phyloP scores from a whole-genome alignment of 176 grass and related monocot genomes.

The Alloteropsis semialata region DNA sequence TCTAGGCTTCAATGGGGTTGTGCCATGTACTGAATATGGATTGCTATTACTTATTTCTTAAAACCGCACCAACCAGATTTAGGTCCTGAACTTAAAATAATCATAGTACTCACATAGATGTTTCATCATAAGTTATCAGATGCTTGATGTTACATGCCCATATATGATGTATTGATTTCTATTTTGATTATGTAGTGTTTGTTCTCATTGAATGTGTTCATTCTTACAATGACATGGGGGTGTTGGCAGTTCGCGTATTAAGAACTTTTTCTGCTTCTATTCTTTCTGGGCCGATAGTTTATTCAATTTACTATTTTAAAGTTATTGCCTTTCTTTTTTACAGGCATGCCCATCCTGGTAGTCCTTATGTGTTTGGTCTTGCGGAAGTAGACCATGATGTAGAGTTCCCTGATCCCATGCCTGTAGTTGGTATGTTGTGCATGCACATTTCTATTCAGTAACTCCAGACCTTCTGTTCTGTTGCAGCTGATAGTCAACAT shows the following conservation, averaged over 20 bases:
- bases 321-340: constrained; percentile 24
- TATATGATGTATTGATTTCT: background rate
- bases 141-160: background rate
- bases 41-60: background rate
- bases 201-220: background rate
- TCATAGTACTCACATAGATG: background rate
- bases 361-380: constrained; percentile 95
- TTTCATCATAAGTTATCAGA: background rate
- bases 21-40: background rate
- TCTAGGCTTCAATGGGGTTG: background rate
- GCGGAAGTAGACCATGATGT: constrained; percentile 92
- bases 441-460: constrained; percentile 32
- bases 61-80: background rate
- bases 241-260: background rate
- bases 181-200: background rate
- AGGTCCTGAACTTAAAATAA: background rate
- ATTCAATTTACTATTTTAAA: constrained; percentile 7
- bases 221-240: background rate
- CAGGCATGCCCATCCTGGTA: constrained; percentile 98
- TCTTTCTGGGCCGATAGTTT: background rate
- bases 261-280: constrained; percentile 4
- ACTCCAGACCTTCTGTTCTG: background rate
- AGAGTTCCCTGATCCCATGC: constrained; percentile 98
- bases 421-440: constrained; percentile 76
- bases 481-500: background rate